Conservation (phyloP, 148 eudicot species). For the Rhododendron vialii region DNA sequence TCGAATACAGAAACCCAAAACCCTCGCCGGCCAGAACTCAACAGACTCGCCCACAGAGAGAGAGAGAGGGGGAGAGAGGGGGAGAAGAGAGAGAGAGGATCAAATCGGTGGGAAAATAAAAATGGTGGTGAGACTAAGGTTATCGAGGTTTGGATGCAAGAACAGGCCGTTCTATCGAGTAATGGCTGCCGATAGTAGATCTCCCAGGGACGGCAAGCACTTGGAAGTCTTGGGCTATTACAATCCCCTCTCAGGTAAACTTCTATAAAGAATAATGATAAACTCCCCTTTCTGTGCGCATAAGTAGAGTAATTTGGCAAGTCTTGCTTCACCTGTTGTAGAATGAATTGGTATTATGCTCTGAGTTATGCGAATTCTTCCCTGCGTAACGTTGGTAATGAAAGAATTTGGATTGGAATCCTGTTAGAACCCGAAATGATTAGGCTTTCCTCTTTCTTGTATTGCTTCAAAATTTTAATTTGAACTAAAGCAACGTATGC, state of each 20-base stretch:
- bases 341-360: neutral
- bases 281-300: neutral
- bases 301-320: neutral
- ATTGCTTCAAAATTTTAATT: neutral
- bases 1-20: neutral
- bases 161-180: conserved; percentile 83
- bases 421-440: neutral
- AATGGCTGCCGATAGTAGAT: conserved; percentile 89
- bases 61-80: neutral
- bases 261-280: neutral
- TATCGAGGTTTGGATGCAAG: conserved; percentile 76
- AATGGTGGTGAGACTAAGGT: conserved; percentile 79
- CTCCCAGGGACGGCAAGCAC: conserved; percentile 95
- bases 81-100: neutral
- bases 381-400: neutral
- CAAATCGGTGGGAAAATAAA: neutral
- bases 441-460: neutral
- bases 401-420: neutral
- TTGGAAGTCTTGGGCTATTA: conserved; percentile 87
- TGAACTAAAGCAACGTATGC: neutral
- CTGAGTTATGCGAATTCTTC: neutral
- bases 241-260: conserved; percentile 82
- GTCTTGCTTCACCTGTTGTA: neutral
- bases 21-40: neutral
- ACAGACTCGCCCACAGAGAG: neutral